Evolutionary conservation across 306 rosid genomes (phyloP).

Genomic region (Gillenia trifoliata): DNA sequence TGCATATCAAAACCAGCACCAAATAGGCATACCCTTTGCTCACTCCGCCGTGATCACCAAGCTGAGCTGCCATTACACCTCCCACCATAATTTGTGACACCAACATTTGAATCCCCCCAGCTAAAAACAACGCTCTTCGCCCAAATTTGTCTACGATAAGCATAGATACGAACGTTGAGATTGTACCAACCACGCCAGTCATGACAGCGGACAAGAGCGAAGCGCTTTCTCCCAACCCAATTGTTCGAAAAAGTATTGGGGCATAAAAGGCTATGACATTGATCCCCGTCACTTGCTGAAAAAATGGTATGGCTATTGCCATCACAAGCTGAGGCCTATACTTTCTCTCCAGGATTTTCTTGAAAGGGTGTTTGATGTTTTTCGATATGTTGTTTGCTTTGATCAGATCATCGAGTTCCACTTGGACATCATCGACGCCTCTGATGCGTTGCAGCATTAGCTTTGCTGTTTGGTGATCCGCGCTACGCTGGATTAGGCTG

Average conservation of each 20-base stretch:
- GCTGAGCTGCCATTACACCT: conserved; percentile 38
- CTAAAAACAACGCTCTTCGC: conserved; percentile 44
- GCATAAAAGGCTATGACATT: conserved; percentile 62
- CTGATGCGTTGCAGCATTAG: conserved; percentile 47
- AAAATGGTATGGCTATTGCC: conserved; percentile 61
- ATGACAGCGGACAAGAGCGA: conserved; percentile 43
- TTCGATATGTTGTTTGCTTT: conserved; percentile 35
- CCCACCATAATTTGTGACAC: conserved; percentile 47
- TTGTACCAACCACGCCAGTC: conserved; percentile 39
- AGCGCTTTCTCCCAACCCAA: conserved; percentile 60
- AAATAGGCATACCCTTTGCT: conserved; percentile 39
- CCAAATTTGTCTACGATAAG: conserved; percentile 61
- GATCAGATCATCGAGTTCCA: conserved; percentile 52
- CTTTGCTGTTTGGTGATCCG: conserved; percentile 43
- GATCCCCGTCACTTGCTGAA: conserved; percentile 68
- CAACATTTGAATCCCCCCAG: conserved; percentile 62
- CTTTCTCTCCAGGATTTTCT: conserved; percentile 37
- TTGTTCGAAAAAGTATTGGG: conserved; percentile 43
- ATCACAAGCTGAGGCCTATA: conserved; percentile 64
- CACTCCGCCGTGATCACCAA: conserved; percentile 52
- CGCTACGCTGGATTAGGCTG: conserved; percentile 55
- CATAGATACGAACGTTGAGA: conserved; percentile 57
- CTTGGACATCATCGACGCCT: conserved; percentile 43
- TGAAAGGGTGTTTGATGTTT: conserved; percentile 43
- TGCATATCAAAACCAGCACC: conserved; percentile 41